Conservation (phyloP, 2,329 filamentous ascomycete species). For the Plenodomus tracheiphilus region DNA sequence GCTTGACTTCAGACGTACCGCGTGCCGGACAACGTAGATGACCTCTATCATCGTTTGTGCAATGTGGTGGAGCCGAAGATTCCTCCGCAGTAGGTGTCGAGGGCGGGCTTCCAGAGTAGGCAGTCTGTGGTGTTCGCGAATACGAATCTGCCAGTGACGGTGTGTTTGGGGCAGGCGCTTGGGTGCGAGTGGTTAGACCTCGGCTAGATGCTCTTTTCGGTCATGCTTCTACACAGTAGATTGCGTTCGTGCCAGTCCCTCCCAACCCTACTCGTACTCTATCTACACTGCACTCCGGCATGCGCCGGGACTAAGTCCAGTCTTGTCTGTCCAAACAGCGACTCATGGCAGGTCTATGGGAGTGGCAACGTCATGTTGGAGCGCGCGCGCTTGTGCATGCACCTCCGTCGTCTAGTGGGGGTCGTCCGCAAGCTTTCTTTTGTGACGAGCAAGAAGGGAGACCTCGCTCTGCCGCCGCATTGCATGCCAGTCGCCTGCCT, state of each 20-base stretch:
- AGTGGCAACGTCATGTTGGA: background rate
- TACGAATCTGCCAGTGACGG: slow-evolving; percentile 7
- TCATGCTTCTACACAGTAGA: background rate
- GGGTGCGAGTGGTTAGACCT: slow-evolving; percentile 10
- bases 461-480: background rate
- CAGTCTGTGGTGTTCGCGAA: slow-evolving; percentile 6
- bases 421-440: too few species aligned
- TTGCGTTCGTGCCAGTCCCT: background rate
- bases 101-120: background rate
- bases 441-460: background rate
- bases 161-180: slow-evolving; percentile 4
- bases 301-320: background rate
- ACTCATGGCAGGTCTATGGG: background rate
- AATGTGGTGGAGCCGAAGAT: background rate
- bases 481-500: background rate
- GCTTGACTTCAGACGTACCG: slow-evolving; percentile 47
- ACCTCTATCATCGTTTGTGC: slow-evolving; percentile 46
- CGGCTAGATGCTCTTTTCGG: slow-evolving; percentile 13
- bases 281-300: too few species aligned
- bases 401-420: background rate
- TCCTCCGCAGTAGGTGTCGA: background rate
- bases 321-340: background rate
- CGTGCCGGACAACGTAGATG: slow-evolving; percentile 56
- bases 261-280: too few species aligned
- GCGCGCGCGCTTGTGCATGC: background rate